Evolutionary conservation across 257 asterid species (phyloP).

Genomic region (Fraxinus anomala): DNA sequence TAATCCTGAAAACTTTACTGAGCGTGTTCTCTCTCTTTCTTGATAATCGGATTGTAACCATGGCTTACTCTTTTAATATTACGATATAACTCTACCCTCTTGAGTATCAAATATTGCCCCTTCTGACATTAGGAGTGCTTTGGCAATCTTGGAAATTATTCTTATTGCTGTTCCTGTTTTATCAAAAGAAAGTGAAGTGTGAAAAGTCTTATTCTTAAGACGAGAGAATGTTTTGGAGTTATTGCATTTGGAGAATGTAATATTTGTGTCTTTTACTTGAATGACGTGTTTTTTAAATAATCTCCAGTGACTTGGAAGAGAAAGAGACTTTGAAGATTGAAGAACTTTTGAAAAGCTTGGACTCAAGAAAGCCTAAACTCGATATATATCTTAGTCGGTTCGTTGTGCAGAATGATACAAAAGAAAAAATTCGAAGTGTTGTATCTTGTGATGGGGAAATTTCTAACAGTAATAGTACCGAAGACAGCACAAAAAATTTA

Average conservation of each 20-base stretch:
- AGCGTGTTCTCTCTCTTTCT: background rate
- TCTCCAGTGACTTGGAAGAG: constrained; percentile 16
- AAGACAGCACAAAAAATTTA: background rate
- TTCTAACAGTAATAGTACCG: background rate
- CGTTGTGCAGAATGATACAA: background rate
- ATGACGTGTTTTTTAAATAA: background rate
- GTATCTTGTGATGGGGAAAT: background rate
- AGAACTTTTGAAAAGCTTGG: constrained; percentile 28
- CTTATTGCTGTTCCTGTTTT: background rate
- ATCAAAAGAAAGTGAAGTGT: background rate
- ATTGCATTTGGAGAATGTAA: background rate
- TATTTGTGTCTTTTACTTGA: background rate
- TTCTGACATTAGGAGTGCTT: too few relatives aligned
- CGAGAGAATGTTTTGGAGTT: background rate
- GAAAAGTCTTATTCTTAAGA: background rate
- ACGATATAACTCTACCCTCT: too few relatives aligned
- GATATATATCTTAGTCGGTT: constrained; percentile 5
- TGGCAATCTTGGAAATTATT: background rate
- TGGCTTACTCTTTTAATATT: background rate
- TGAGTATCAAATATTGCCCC: too few relatives aligned
- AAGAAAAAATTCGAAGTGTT: background rate
- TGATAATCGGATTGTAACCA: background rate
- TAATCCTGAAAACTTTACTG: background rate
- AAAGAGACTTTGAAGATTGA: constrained; percentile 16
- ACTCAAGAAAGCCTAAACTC: constrained; percentile 15